Conservation (phyloP, 257 asterid species). For the Ophiorrhiza pumila region DNA sequence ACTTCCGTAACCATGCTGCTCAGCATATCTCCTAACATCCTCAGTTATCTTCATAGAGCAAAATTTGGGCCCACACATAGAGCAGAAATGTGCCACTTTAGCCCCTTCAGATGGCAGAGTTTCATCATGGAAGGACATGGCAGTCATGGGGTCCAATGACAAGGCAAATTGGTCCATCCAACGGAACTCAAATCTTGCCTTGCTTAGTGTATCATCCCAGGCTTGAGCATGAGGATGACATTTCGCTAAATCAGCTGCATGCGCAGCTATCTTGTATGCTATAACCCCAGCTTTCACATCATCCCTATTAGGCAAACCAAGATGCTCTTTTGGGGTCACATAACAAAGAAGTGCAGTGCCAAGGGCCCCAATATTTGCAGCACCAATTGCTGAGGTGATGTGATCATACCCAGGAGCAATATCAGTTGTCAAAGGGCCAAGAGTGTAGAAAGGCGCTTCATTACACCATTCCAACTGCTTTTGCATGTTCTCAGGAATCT, state of each 20-base stretch:
- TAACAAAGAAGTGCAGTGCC: conserved; percentile 91
- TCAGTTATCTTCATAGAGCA: conserved; percentile 95
- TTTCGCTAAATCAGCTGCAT: conserved; percentile 91
- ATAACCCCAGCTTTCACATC: conserved; percentile 87
- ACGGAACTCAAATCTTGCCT: conserved; percentile 88
- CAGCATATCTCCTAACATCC: conserved; percentile 86
- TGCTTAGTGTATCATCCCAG: conserved; percentile 89
- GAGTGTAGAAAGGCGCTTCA: conserved; percentile 97
- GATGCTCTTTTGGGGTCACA: conserved; percentile 92
- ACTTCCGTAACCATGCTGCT: conserved; percentile 84
- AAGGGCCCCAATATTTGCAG: conserved; percentile 90
- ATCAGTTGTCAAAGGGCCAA: conserved; percentile 85
- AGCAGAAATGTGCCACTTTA: conserved; percentile 92
- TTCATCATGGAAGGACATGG: conserved; percentile 87
- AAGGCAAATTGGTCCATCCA: conserved; percentile 94
- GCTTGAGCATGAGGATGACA: conserved; percentile 78
- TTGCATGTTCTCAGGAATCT: conserved; percentile 91
- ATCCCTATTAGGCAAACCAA: conserved; percentile 86
- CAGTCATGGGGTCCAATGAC: conserved; percentile 87
- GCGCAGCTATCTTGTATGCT: conserved; percentile 80
- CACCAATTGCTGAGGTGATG: conserved; percentile 91
- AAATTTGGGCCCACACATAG: conserved; percentile 93
- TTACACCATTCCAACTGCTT: conserved; percentile 92
- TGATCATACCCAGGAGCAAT: conserved; percentile 96
- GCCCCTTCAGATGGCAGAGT: conserved; percentile 93